These are phyloP conservation scores for Mercurialis annua DNA, from an alignment of 345 rosid genomes.

Conservation along the genomic window DNA sequence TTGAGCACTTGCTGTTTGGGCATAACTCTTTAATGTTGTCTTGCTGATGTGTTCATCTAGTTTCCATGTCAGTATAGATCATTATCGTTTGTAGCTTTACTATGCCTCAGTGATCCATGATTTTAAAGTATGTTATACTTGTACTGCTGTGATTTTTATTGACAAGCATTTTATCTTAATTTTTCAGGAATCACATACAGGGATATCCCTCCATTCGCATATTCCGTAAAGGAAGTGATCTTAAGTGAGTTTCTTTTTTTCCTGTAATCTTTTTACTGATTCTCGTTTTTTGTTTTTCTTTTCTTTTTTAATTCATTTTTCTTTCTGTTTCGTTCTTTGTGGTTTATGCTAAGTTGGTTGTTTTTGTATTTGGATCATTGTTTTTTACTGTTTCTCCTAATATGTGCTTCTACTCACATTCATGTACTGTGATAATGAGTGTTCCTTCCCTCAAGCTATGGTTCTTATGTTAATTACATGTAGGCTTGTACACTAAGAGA, in stretches of 20 bases:
- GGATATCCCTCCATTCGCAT: conserved; percentile 98
- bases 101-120: too few relatives aligned
- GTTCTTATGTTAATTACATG: too few relatives aligned
- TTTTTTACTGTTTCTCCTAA: too few relatives aligned
- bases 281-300: neutral
- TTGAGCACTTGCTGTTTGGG: neutral
- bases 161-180: conserved; percentile 8
- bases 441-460: too few relatives aligned
- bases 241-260: conserved; percentile 45
- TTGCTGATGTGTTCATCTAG: neutral
- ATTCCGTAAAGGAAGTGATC: conserved; percentile 93
- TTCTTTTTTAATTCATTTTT: conserved; percentile 4
- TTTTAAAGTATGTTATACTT: neutral
- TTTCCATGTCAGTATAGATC: neutral
- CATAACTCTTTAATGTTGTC: neutral
- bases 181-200: conserved; percentile 84
- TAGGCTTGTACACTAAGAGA: too few relatives aligned
- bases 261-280: conserved; percentile 5
- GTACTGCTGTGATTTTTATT: neutral
- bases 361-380: neutral
- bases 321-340: neutral
- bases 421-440: too few relatives aligned
- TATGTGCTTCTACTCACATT: neutral
- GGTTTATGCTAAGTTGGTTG: neutral
- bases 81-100: neutral